Conservation (phyloP, 306 rosid genomes). For the Datisca glomerata region DNA sequence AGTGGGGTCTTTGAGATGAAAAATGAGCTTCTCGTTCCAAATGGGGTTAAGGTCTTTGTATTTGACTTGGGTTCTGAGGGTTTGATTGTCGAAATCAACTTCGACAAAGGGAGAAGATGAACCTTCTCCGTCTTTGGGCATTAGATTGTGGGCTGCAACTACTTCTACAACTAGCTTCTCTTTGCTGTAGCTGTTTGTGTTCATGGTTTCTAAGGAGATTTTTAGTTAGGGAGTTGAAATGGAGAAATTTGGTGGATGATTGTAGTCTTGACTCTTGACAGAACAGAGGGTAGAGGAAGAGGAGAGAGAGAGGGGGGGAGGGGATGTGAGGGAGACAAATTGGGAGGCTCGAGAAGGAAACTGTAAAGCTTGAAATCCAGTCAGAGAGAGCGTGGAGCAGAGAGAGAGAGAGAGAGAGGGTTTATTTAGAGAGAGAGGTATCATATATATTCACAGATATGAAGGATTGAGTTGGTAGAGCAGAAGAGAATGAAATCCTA, state of each 20-base stretch:
- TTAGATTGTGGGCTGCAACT: conserved; percentile 48
- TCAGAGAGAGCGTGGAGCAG: conserved; percentile 18
- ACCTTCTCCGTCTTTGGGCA: conserved; percentile 62
- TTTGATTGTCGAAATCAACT: conserved; percentile 42
- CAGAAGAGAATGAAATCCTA: neutral
- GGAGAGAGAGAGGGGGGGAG: neutral
- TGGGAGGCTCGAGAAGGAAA: conserved; percentile 13
- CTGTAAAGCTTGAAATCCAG: conserved; percentile 1
- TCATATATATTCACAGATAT: too few relatives aligned
- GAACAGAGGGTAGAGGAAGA: neutral
- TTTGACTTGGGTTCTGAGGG: conserved; percentile 42
- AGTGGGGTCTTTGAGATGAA: conserved; percentile 24
- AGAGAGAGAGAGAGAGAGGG: neutral
- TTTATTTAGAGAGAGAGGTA: conserved; percentile 1
- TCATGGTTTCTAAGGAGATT: conserved; percentile 11
- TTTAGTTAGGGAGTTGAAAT: neutral
- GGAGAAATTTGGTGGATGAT: too few relatives aligned
- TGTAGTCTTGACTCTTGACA: too few relatives aligned
- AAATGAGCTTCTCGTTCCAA: conserved; percentile 54
- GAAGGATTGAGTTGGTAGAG: conserved; percentile 9
- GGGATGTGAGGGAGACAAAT: conserved; percentile 8
- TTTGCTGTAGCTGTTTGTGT: conserved; percentile 11
- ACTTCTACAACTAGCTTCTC: conserved; percentile 48
- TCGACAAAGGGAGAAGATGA: conserved; percentile 48
- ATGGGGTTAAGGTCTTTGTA: conserved; percentile 45